phyloP scores from a whole-genome alignment of 805 yeast genomes.

The Monosporozyma aquatica region DNA sequence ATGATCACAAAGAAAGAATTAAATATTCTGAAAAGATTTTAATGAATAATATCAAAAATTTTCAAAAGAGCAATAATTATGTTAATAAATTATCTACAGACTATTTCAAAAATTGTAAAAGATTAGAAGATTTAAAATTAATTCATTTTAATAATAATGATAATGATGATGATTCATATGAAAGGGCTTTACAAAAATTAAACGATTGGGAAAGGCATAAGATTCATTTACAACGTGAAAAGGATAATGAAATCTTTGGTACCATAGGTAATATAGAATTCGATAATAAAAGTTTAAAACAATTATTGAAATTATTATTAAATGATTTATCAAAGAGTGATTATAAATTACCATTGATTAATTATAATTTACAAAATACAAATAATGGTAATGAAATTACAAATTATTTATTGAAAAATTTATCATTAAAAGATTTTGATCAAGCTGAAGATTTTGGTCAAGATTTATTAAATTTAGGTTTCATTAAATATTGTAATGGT shows the following conservation, averaged over 20 bases:
- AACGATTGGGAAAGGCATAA: conserved; percentile 20
- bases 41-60: conserved; percentile 41
- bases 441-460: conserved; percentile 70
- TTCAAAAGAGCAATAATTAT: conserved; percentile 37
- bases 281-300: conserved; percentile 31
- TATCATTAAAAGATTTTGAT: conserved; percentile 35
- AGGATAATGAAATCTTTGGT: conserved; percentile 24
- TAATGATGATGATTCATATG: conserved; percentile 18
- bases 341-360: conserved; percentile 54
- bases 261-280: conserved; percentile 25
- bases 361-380: conserved; percentile 24
- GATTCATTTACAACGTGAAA: conserved; percentile 19
- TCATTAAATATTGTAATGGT: conserved; percentile 41
- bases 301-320: conserved; percentile 36
- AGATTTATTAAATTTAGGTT: conserved; percentile 53
- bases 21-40: conserved; percentile 50
- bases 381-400: conserved; percentile 29
- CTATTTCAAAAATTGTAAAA: conserved; percentile 70
- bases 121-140: conserved; percentile 50
- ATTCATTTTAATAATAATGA: conserved; percentile 5
- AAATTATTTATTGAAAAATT: conserved; percentile 21
- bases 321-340: conserved; percentile 43
- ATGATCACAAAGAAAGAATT: conserved; percentile 59
- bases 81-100: conserved; percentile 50
- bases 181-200: conserved; percentile 18